Conservation (phyloP, 2,329 filamentous ascomycete genomes). For the Hypoxylon sp. region DNA sequence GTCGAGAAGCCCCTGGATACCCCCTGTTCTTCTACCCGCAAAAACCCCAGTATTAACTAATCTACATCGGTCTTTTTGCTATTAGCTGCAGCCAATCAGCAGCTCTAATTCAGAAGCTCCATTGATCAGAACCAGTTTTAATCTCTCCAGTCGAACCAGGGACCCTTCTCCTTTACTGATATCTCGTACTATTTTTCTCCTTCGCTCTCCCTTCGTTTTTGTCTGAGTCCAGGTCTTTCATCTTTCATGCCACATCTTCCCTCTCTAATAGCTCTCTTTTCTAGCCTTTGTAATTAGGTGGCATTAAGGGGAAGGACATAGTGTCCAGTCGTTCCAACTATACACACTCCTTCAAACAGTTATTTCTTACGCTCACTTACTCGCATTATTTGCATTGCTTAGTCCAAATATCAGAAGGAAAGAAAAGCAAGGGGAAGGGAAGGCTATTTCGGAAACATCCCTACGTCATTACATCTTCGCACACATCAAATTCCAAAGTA, state of each 20-base stretch:
- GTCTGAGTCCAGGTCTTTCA: conserved; percentile 32
- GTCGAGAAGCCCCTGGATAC: conserved; percentile 21
- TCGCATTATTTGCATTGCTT: conserved; percentile 23
- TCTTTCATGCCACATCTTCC: conserved; percentile 31
- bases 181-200: conserved; percentile 46
- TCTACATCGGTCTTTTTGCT: conserved; percentile 39
- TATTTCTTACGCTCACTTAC: conserved; percentile 39
- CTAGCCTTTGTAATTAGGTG: conserved; percentile 46
- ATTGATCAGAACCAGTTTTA: conserved; percentile 45
- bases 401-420: conserved; percentile 19
- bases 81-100: conserved; percentile 36
- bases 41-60: conserved; percentile 42
- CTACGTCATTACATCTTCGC: conserved; percentile 26
- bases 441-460: conserved; percentile 5
- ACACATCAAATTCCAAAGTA: neutral
- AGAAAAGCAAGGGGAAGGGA: conserved; percentile 6
- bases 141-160: conserved; percentile 42
- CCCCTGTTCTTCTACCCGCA: conserved; percentile 39
- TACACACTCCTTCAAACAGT: conserved; percentile 47
- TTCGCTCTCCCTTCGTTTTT: conserved; percentile 29
- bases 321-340: conserved; percentile 47
- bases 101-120: conserved; percentile 17
- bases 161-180: conserved; percentile 38
- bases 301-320: conserved; percentile 43
- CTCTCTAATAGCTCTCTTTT: conserved; percentile 39